Evolutionary conservation across 768 basidiomycete genomes (phyloP).

Genomic region (Suillus tomentosus): DNA sequence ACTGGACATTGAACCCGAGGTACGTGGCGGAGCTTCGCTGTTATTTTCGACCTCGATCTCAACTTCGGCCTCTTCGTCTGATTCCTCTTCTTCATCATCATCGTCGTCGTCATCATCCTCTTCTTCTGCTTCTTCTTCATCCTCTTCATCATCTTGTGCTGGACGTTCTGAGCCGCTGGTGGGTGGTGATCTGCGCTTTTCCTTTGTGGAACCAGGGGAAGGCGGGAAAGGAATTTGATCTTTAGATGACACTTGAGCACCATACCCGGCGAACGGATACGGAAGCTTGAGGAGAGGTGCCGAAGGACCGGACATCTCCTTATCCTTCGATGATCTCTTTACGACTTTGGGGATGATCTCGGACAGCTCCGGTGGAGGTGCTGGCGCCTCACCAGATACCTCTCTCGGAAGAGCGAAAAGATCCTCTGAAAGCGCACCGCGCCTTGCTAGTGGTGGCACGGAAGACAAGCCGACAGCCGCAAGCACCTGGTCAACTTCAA

Average conservation of each 20-base stretch:
- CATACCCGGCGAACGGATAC: conserved; percentile 71
- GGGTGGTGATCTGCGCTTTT: conserved; percentile 34
- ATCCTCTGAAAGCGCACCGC: conserved; percentile 62
- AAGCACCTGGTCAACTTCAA: conserved; percentile 59
- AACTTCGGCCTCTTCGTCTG: conserved; percentile 47
- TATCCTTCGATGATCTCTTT: conserved; percentile 50
- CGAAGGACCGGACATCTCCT: conserved; percentile 38
- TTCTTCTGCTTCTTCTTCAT: conserved; percentile 22
- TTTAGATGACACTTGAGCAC: conserved; percentile 61
- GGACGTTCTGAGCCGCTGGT: conserved; percentile 32
- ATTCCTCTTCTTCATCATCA: conserved; percentile 39
- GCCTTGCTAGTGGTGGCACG: conserved; percentile 53
- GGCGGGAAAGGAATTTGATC: conserved; percentile 80
- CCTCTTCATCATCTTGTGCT: conserved; percentile 29
- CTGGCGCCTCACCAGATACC: conserved; percentile 25
- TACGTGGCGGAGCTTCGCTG: conserved; percentile 60
- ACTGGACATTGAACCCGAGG: conserved; percentile 83
- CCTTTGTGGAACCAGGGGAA: conserved; percentile 47
- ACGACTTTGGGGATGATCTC: conserved; percentile 49
- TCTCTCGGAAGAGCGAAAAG: conserved; percentile 59
- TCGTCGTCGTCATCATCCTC: conserved; percentile 26
- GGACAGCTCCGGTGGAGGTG: conserved; percentile 33
- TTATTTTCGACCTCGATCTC: conserved; percentile 38
- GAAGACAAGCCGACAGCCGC: conserved; percentile 55
- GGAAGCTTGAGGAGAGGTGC: conserved; percentile 55